Base-by-base conservation (phyloP, 371 early-diverging fungal genomes). In the Zopfochytrium polystomum region DNA sequence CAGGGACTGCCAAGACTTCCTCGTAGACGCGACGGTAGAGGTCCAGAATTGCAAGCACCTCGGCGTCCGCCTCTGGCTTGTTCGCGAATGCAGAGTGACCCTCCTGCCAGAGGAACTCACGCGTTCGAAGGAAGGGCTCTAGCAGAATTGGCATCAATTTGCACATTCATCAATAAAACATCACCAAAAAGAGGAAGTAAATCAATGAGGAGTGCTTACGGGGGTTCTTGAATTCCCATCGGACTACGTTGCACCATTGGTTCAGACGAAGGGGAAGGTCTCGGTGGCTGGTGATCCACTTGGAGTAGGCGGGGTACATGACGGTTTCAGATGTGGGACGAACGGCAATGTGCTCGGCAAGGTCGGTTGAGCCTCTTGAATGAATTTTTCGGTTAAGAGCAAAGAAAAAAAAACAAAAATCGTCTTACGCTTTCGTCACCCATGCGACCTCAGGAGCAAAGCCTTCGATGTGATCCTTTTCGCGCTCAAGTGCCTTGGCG, bases 51-150 rank as follows among this genome's bases (percentile, higher is more conserved):
- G 93, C 80, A 49, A 75, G 79, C 22, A 96, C 98, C 80, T 99
- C 99, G 30, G 72, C 62, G 73, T 90, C 95, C 46, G 99, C 96
- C 54, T 89, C 94, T 42, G 88, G 87, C 79, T 91, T 85, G 44
- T 88, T 93, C 60, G 95, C 84, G 72, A 94, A 93, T 15, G 98
- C 99, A 34, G 98, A 97, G 82, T 99, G 99, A 50, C 99, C 99
- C 80, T 99, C 99, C 77, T 99, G 99, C 99, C 99, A 99, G 66
- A 99, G 82, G 84, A 99, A 99, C 83, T 99, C 99, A 69, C 99
- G 90, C 20, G 99, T 99, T 64, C 99, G 87, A 61, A 99, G 81
- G 86, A 99, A 99, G 52, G 99, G 99, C 77, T 96, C 86, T 87
- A 20, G 23, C 18, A 46, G 26, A 11, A 55, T 45, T 32, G 30